These are phyloP conservation scores for Diaporthe citri DNA, from an alignment of 2,329 filamentous ascomycete genomes.

Conservation along the genomic window DNA sequence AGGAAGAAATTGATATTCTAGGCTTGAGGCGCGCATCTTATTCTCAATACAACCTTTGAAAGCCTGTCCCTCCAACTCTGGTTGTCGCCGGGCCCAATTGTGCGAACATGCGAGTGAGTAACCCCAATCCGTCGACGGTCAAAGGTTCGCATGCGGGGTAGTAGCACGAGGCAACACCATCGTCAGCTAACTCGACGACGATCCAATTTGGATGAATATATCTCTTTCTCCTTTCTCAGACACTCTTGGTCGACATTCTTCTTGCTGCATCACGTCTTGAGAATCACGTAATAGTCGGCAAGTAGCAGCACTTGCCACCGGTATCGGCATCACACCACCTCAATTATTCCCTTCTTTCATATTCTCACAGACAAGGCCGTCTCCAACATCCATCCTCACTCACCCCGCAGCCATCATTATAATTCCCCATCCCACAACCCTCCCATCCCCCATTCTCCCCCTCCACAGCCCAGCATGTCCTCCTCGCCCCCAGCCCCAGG, in stretches of 20 bases:
- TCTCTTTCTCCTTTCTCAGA: neutral
- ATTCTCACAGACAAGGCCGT: neutral
- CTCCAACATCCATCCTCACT: neutral
- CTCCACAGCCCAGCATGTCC: neutral
- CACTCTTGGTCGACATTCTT: neutral
- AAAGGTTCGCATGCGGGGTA: conserved; percentile 10
- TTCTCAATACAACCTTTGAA: conserved; percentile 7
- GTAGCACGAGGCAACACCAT: conserved; percentile 15
- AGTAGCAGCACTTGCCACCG: neutral
- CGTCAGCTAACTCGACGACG: conserved; percentile 10
- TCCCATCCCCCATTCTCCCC: neutral
- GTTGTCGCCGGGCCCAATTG: neutral
- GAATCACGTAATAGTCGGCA: neutral
- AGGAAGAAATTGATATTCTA: conserved; percentile 33
- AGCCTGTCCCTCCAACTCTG: neutral
- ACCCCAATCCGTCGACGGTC: neutral
- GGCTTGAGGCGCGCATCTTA: neutral
- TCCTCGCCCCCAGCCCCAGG: conserved; percentile 32
- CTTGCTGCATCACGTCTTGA: neutral
- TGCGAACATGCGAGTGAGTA: neutral
- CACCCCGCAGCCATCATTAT: neutral
- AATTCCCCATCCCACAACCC: neutral
- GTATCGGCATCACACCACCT: conserved; percentile 28
- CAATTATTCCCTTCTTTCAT: neutral
- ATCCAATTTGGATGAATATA: neutral